Evolutionary conservation across 129 eudicot genomes (phyloP), one percentile per base, ranked within the genome.

Genomic region (Tagetes patula): DNA sequence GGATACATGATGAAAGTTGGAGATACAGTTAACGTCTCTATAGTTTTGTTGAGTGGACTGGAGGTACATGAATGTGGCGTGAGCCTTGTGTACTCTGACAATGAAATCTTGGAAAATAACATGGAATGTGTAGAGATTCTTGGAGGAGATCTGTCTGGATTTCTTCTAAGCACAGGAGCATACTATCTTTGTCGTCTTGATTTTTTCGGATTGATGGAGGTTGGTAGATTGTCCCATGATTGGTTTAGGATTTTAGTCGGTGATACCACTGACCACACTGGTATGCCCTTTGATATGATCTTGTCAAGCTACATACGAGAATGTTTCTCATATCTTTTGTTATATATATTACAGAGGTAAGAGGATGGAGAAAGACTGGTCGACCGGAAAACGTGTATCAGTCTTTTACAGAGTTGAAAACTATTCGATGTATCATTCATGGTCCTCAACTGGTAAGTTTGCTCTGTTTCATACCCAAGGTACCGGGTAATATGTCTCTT

Each of bases 21-120:
- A 27, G 74, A 81, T 46, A 37, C 37, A 27, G 77, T 75, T 75
- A 45, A 0, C 8, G 73, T 81, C 7, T 69, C 80, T 62, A 75
- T 76, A 0, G 33, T 4, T 38, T 64, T 66, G 27, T 40, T 52
- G 5, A 69, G 48, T 6, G 27, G 27, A 20, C 27, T 20, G 27
- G 27, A 20, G 27, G 27, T 20, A 20, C 27, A 20, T 20, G 27
- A 20, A 20, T 20, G 27, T 20, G 27, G 27, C 27, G 27, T 20
- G 27, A 20, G 27, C 27, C 27, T 20, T 41, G 85, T 76, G 43
- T 82, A 77, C 38, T 42, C 11, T 6, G 76, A 77, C 9, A 56
- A 70, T 0, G 73, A 20, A 36, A 14, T 4, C 50, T 4, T 1
- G 32, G 75, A 41, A 30, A 30, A 58, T 55, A 53, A 39, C 4